Evolutionary conservation across 225 moss, liverwort and hornwort genomes (phyloP), one percentile per base, ranked within the genome.

Genomic region (Sphagnum contortum): DNA sequence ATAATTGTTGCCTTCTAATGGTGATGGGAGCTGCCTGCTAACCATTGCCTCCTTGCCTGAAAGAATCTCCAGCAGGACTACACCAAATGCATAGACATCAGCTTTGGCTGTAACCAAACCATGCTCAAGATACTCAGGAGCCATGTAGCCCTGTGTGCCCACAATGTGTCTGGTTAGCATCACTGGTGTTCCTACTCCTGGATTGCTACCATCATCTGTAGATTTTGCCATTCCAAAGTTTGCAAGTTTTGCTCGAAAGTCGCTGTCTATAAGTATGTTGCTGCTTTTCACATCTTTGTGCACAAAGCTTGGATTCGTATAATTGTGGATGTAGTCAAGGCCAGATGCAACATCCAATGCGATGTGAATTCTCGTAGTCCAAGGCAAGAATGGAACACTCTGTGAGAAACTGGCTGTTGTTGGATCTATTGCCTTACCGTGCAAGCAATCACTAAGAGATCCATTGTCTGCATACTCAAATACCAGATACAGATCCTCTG

Each of bases 401-500:
- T 77, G 80, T 0, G 80, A 65, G 57, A 84, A 84, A n/a, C 66
- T 65, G 75, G 74, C 68, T 1, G 79, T 69, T 3, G 79, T 69
- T 2, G 29, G 29, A 29, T 29, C 29, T 29, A 72, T 68, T 0
- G 79, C 48, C 64, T 82, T 82, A 63, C 79, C 77, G 11, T 68
- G 66, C 3, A 86, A 50, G 8, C 82, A 90, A 49, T 96, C 90
- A 62, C 74, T 87, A 13, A 96, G 74, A 0, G 96, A 96, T 8
- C 96, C 96, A 12, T 92, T 90, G 64, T 96, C 90, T 0, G 92
- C 95, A 61, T 84, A 96, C 64, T 92, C 95, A 44, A 88, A 96
- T 1, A 92, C 69, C 2, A 96, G 71, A n/a, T 85, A 96, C 70
- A 96, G 70, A 45, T 96, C 76, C 71, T 92, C 92, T 3, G 85